A percentile compares a stretch with the other conserved stretches of the same genome.
Conservation (phyloP, 148 eudicot genomes). For the Persicaria maculosa region DNA sequence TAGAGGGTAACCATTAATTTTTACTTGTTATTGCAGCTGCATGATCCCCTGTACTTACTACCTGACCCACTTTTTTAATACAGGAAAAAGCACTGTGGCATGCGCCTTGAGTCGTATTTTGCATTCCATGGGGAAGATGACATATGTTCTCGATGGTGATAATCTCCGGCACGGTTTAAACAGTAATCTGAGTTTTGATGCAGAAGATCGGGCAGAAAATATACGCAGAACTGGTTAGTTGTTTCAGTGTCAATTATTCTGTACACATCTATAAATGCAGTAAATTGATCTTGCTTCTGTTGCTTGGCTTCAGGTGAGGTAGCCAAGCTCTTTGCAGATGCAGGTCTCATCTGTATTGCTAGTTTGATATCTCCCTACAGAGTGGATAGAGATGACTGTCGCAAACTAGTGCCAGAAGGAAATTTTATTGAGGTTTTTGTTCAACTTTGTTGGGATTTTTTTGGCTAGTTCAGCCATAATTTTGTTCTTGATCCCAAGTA, state of each 20-base stretch:
- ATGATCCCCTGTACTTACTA: neutral
- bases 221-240: constrained; percentile 76
- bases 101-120: constrained; percentile 63
- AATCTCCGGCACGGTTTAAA: constrained; percentile 83
- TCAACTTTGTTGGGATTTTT: neutral
- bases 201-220: constrained; percentile 57
- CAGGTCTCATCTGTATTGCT: constrained; percentile 74
- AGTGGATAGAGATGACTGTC: constrained; percentile 83
- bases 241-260: neutral
- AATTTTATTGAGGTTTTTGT: constrained; percentile 54
- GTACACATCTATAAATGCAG: neutral
- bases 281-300: too few species aligned
- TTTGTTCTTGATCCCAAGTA: neutral
- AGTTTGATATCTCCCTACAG: constrained; percentile 88
- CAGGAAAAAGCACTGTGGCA: constrained; percentile 94
- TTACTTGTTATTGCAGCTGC: too few species aligned
- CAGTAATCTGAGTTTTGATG: constrained; percentile 42
- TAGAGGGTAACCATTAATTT: neutral
- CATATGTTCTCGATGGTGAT: constrained; percentile 86
- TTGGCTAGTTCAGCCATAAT: neutral
- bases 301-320: constrained; percentile 42
- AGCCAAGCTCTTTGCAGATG: constrained; percentile 54
- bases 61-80: neutral
- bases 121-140: constrained; percentile 63
- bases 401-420: constrained; percentile 58